phyloP scores from a whole-genome alignment of 768 basidiomycete genomes.

The Lenzites betulinus region DNA sequence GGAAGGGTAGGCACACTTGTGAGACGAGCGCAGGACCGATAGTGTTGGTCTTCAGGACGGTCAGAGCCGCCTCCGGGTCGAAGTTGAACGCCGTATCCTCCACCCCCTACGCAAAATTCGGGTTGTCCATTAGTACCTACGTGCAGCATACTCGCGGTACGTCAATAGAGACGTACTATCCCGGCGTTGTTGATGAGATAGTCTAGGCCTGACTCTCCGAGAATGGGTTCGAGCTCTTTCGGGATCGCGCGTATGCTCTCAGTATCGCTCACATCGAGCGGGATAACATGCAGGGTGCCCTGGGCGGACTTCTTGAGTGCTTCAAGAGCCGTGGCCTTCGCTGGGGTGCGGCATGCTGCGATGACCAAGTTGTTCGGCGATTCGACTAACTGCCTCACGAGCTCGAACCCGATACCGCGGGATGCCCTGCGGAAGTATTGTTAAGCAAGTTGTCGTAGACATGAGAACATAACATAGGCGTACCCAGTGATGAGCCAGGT shows the following conservation, averaged over 20 bases:
- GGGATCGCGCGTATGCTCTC: conserved; percentile 30
- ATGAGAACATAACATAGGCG: too few relatives aligned
- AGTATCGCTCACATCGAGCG: conserved; percentile 34
- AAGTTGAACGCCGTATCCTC: conserved; percentile 20
- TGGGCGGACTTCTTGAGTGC: conserved; percentile 25
- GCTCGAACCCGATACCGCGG: conserved; percentile 34
- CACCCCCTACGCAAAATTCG: neutral
- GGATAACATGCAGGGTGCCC: conserved; percentile 37
- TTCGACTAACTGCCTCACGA: conserved; percentile 27
- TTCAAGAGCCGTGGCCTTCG: conserved; percentile 23
- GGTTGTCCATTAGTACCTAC: too few relatives aligned
- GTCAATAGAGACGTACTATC: too few relatives aligned
- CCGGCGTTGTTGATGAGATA: conserved; percentile 40
- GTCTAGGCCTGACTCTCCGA: conserved; percentile 36
- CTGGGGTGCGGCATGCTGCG: conserved; percentile 33
- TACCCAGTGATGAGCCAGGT: too few relatives aligned
- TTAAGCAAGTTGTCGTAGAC: neutral
- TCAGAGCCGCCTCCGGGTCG: conserved; percentile 23
- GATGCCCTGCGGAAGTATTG: conserved; percentile 22
- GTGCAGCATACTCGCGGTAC: conserved; percentile 28
- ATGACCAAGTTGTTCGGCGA: conserved; percentile 29
- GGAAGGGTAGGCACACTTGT: conserved; percentile 35
- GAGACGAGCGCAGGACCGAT: conserved; percentile 38
- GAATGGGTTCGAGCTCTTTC: conserved; percentile 24
- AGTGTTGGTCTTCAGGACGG: conserved; percentile 35